Conservation (phyloP, 2,329 filamentous ascomycete genomes). For the Verticillium dahliae region DNA sequence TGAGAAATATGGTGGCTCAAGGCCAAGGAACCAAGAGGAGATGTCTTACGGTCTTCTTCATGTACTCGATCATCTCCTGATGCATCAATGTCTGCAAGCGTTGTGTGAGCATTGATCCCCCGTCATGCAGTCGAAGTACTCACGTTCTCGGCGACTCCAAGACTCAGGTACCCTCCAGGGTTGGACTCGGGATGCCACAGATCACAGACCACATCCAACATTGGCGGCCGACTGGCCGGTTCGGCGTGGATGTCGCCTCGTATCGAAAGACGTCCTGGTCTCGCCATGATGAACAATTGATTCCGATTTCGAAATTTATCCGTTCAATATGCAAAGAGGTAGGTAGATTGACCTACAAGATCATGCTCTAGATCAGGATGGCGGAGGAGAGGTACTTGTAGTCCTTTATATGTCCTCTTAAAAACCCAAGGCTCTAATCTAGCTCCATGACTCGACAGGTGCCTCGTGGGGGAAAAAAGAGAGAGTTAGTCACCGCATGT, state of each 20-base stretch:
- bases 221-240: neutral
- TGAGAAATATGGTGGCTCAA: neutral
- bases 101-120: neutral
- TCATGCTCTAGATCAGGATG: too few species aligned
- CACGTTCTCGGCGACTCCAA: conserved; percentile 44
- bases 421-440: too few species aligned
- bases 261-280: neutral
- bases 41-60: neutral
- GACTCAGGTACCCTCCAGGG: conserved; percentile 37
- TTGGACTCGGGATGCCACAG: conserved; percentile 33
- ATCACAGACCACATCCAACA: conserved; percentile 32
- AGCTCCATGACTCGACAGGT: too few species aligned
- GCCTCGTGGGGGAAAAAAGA: too few species aligned
- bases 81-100: conserved; percentile 18
- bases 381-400: too few species aligned
- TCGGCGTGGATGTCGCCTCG: neutral
- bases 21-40: neutral
- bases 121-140: neutral
- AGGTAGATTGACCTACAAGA: too few species aligned
- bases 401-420: too few species aligned
- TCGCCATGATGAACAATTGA: neutral
- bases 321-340: too few species aligned
- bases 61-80: conserved; percentile 23
- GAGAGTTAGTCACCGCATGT: too few species aligned
- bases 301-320: neutral